A percentile compares a stretch with the other conserved stretches of the same genome.
phyloP scores from a whole-genome alignment of 805 yeast genomes.

The Yamadazyma scolyti region DNA sequence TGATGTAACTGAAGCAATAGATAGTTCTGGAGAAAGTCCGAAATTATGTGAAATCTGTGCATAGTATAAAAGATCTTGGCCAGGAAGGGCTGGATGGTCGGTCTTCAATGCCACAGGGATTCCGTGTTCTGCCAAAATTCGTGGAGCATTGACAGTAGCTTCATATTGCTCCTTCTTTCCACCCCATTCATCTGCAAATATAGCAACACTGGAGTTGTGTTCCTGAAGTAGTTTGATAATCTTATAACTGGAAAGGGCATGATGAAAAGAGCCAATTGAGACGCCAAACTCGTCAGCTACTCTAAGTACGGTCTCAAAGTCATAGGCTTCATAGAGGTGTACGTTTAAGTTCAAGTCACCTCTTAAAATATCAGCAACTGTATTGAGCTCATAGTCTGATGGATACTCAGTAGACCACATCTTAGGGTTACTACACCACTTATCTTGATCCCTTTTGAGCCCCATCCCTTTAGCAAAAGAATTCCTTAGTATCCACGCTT shows the following conservation, averaged over 20 bases:
- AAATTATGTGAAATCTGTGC: slow-evolving; percentile 8
- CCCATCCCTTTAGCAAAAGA: slow-evolving; percentile 1
- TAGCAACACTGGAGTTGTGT: slow-evolving; percentile 3
- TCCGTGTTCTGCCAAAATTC: slow-evolving; percentile 5
- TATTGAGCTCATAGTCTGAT: slow-evolving; percentile 4
- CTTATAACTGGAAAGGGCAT: slow-evolving; percentile 7
- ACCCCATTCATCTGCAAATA: slow-evolving; percentile 7
- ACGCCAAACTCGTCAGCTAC: slow-evolving; percentile 7
- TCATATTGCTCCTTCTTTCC: slow-evolving; percentile 7
- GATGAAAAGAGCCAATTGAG: slow-evolving; percentile 5
- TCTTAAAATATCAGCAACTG: slow-evolving; percentile 4
- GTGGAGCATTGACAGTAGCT: slow-evolving; percentile 6
- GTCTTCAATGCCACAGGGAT: slow-evolving; percentile 7
- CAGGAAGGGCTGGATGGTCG: slow-evolving; percentile 8
- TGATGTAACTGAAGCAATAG: slow-evolving; percentile 4
- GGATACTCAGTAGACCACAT: slow-evolving; percentile 3
- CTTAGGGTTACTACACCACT: slow-evolving; percentile 4
- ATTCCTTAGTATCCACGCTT: slow-evolving; percentile 3
- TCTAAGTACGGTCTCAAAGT: slow-evolving; percentile 5
- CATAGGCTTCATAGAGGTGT: slow-evolving; percentile 6
- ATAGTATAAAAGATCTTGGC: slow-evolving; percentile 7
- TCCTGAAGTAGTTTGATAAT: slow-evolving; percentile 3
- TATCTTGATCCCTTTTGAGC: slow-evolving; percentile 2
- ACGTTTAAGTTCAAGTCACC: slow-evolving; percentile 4
- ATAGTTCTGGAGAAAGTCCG: slow-evolving; percentile 1